Base-by-base conservation (phyloP, 768 basidiomycete species). In the Stropharia rugosoannulata region DNA sequence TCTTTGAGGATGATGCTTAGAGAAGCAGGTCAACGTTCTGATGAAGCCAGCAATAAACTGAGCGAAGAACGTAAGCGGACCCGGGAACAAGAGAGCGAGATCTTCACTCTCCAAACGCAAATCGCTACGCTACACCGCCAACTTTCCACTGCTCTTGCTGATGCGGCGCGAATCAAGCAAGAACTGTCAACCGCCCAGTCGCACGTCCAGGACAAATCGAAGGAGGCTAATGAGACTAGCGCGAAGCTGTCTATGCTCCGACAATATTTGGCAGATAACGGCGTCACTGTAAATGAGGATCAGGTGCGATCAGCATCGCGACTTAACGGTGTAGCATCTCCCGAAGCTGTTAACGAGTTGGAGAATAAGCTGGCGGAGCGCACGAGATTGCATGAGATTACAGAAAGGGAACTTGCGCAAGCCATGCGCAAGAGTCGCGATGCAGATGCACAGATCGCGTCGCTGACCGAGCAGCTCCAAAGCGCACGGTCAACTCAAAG, bases 181-280 rank as follows among this genome's bases (percentile, higher is more conserved):
- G 89, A 92, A 35, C 70, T 90, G 3, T 72, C 80, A 1, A 79
- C 80, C 18, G 85, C 83, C 63, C 93, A 97, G 52, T 65, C 75
- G 7, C 80, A 84, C 49, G 72, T 92, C 37, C 77, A 71, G 39
- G 87, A 89, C 51, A 84, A 83, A 63, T 62, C 77, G 32, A 85
- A 85, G 66, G 83, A 87, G 45, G 77, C 83, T 0, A 76, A 86
- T 0, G 90, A 94, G 56, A 75, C 85, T 1, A 84, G 81, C 55
- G 74, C 94, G 58, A 89, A 91, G 57, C 75, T 91, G 60, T 82
- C 78, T 22, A 87, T 92, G 76, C 76, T 98, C 55, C 86, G 93
- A 44, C 89, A 85, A 66, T 87, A 98, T 66, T 80, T 98, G 45
- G 84, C 86, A 18, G 97, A 98, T 65, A 87, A 90, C 65, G 96